These are phyloP conservation scores for Pontederia crassipes DNA, from an alignment of 176 grass and related monocot species.

Conservation along the genomic window DNA sequence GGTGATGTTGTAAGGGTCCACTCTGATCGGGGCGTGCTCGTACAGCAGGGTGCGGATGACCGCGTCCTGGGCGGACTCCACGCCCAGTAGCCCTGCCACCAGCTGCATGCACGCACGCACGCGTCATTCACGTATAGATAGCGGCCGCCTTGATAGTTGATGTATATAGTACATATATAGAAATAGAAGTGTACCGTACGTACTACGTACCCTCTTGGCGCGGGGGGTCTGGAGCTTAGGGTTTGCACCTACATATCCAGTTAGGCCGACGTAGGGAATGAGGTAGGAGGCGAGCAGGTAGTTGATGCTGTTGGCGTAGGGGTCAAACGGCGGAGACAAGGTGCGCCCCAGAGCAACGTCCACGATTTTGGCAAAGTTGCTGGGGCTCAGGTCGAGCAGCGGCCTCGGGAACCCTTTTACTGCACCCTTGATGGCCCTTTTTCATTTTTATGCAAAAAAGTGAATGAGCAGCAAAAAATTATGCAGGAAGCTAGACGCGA, in stretches of 20 bases:
- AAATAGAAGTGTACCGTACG: too few relatives aligned
- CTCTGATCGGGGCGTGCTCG: slow-evolving; percentile 30
- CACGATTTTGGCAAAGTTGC: slow-evolving; percentile 67
- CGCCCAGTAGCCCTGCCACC: slow-evolving; percentile 57
- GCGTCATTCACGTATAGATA: too few relatives aligned
- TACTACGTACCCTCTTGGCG: slow-evolving; percentile 58
- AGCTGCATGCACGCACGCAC: slow-evolving; percentile 24
- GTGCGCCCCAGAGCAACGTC: slow-evolving; percentile 42
- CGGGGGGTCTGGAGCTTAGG: slow-evolving; percentile 54
- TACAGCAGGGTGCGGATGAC: slow-evolving; percentile 74
- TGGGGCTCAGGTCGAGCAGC: slow-evolving; percentile 52
- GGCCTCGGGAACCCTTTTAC: slow-evolving; percentile 72
- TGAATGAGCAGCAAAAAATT: too few relatives aligned
- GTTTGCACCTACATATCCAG: slow-evolving; percentile 86
- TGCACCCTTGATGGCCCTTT: slow-evolving; percentile 64
- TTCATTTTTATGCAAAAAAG: too few relatives aligned
- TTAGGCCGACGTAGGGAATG: slow-evolving; percentile 91
- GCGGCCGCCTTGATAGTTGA: background rate
- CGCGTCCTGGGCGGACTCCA: slow-evolving; percentile 88
- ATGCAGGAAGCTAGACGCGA: too few relatives aligned
- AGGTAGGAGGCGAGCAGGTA: slow-evolving; percentile 81
- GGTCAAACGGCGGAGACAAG: slow-evolving; percentile 75
- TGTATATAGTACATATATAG: too few relatives aligned
- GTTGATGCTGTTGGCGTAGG: slow-evolving; percentile 73
- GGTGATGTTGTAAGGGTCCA: slow-evolving; percentile 43